Base-by-base conservation (phyloP, 1,139 yeast species). In the Suhomyces bolitotheri region DNA sequence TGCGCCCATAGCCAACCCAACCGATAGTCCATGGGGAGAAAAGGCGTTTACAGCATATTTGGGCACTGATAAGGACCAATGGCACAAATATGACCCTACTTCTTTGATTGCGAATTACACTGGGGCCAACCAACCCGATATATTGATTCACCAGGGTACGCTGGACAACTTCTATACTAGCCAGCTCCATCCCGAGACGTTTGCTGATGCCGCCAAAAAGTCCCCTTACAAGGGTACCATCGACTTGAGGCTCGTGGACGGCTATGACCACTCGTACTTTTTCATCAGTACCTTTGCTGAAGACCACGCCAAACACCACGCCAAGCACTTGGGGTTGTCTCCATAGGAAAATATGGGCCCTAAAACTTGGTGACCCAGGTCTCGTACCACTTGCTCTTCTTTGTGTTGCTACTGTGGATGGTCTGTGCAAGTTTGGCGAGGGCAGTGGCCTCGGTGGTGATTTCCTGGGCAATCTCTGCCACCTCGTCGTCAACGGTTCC, bases 261-360 rank as follows among this genome's bases (percentile, higher is more conserved):
- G 92, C 2, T 31, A 31, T n/a, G 97, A 92, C 54, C 98, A 92
- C 56, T 82, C 90, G 34, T 92, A 90, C 65, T 92, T 76, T 60
- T 92, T 89, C 59, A 75, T 92, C 43, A 76, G 94, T 39, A 63
- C 88, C 0, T 90, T 89, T 59, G 86, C 84, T 16, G 84, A 78
- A 41, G 88, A 82, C 30, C 97, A 92, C 56, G 89, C 95, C 29
- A 78, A 75, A 45, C 92, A 82, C 58, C 97, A 92, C 54, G 95
- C 95, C 8, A 82, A 81, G 62, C 75, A 79, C 45, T 69, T 90
- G 47, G 88, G 88, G 4, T 66, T 80, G 20, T 6, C 6, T 6
- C 7, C 20, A 6, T 17, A 17, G 20, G 8, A 8, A 8, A 17
- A 6, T 7, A 7, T 17, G 7, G 6, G 20, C 20, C 20, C 25